Conservation (phyloP, 345 rosid species). For the Schrenkiella parvula region DNA sequence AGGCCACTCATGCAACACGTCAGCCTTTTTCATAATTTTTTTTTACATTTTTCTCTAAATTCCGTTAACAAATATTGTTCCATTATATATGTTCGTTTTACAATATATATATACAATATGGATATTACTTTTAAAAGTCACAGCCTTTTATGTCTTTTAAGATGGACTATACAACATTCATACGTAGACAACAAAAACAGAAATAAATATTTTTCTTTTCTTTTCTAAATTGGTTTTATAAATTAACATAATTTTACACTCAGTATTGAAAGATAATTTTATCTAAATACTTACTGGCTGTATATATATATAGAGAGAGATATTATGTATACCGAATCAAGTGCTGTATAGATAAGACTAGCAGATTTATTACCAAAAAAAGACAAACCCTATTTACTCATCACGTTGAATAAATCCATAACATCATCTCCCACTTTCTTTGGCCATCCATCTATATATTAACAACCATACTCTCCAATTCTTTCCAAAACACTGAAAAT, state of each 20-base stretch:
- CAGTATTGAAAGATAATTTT: background rate
- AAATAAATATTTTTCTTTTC: background rate
- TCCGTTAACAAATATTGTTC: background rate
- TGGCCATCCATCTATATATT: slow-evolving; percentile 14
- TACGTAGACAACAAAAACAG: background rate
- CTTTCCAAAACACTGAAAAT: background rate
- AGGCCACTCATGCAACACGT: background rate
- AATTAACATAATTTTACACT: background rate
- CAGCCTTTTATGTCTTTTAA: too few species aligned
- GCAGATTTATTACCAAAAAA: background rate
- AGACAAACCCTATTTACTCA: background rate
- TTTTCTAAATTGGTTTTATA: background rate
- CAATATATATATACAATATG: too few species aligned
- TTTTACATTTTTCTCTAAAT: background rate
- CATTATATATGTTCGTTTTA: background rate
- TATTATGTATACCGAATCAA: slow-evolving; percentile 5
- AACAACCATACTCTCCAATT: slow-evolving; percentile 14
- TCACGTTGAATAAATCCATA: slow-evolving; percentile 17
- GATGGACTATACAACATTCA: background rate
- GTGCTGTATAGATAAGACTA: slow-evolving; percentile 12
- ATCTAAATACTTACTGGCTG: background rate
- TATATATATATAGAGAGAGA: background rate
- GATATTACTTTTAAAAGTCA: too few species aligned
- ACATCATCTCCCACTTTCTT: slow-evolving; percentile 20
- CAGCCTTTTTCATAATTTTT: background rate